A percentile compares a stretch with the other conserved stretches of the same genome.
Evolutionary conservation across 306 rosid genomes (phyloP).

Genomic region (Canavalia gladiata): DNA sequence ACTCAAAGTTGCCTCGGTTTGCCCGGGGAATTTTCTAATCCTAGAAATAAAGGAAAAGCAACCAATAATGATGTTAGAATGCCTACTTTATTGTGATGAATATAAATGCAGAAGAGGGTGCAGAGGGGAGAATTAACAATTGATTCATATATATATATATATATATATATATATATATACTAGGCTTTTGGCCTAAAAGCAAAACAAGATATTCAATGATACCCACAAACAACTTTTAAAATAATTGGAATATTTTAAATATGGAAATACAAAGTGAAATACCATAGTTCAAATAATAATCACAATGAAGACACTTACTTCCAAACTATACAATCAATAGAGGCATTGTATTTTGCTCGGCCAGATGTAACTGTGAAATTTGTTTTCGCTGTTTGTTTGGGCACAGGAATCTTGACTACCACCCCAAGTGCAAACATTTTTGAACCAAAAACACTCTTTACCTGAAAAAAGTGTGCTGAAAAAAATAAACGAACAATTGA

Average conservation of each 20-base stretch:
- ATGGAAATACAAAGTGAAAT: neutral
- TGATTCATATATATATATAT: neutral
- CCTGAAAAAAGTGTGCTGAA: conserved; percentile 57
- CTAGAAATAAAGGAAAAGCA: conserved; percentile 44
- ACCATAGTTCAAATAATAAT: conserved; percentile 3
- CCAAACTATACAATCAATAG: conserved; percentile 91
- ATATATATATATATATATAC: neutral
- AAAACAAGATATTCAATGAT: neutral
- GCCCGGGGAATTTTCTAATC: conserved; percentile 90
- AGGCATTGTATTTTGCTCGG: conserved; percentile 84
- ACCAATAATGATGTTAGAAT: conserved; percentile 24
- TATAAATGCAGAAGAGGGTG: neutral
- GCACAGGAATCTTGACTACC: conserved; percentile 91
- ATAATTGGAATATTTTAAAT: neutral
- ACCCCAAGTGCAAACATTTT: conserved; percentile 96
- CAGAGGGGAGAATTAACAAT: neutral
- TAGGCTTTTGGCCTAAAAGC: neutral
- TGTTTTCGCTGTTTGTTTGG: conserved; percentile 92
- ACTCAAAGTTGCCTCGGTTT: conserved; percentile 90
- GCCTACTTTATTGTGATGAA: neutral
- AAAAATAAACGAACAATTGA: conserved; percentile 31
- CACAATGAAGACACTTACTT: conserved; percentile 66
- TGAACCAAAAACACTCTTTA: conserved; percentile 86
- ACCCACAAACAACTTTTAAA: conserved; percentile 2
- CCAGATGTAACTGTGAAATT: conserved; percentile 92